Evolutionary conservation across 305 asterid species (phyloP).

Genomic region (Andrographis paniculata): DNA sequence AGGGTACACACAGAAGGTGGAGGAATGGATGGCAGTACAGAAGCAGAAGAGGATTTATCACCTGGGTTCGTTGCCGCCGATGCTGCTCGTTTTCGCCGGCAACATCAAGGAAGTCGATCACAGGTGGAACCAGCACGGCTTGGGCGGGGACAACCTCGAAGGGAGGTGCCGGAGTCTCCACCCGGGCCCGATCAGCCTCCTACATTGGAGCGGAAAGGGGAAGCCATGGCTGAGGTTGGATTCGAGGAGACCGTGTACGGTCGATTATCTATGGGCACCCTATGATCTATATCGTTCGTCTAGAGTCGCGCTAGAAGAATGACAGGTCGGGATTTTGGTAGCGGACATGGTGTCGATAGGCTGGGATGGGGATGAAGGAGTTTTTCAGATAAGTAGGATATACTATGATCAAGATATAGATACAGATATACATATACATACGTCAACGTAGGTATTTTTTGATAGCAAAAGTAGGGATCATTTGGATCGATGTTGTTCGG

Average conservation of each 20-base stretch:
- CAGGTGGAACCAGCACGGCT: conserved; percentile 83
- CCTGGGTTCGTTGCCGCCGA: conserved; percentile 70
- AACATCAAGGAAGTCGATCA: conserved; percentile 58
- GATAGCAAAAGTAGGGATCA: no score
- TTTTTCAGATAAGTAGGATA: neutral
- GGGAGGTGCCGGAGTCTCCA: conserved; percentile 71
- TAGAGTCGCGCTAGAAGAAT: conserved; percentile 51
- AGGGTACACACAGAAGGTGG: conserved; percentile 55
- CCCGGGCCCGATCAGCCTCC: conserved; percentile 77
- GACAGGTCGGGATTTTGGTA: no score
- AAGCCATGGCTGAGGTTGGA: conserved; percentile 87
- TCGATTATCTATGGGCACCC: conserved; percentile 74
- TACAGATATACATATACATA: neutral
- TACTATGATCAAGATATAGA: neutral
- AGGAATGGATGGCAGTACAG: conserved; percentile 73
- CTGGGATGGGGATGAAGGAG: neutral
- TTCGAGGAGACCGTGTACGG: conserved; percentile 60
- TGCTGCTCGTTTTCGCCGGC: conserved; percentile 70
- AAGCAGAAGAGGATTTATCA: conserved; percentile 61
- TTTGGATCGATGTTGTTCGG: no score
- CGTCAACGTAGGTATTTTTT: no score
- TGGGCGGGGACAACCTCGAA: conserved; percentile 79
- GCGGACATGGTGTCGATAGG: neutral
- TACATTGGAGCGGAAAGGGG: conserved; percentile 94
- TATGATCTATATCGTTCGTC: conserved; percentile 63